Conservation (phyloP, 192 early-diverging fungal genomes). For the Entomortierella chlamydospora region DNA sequence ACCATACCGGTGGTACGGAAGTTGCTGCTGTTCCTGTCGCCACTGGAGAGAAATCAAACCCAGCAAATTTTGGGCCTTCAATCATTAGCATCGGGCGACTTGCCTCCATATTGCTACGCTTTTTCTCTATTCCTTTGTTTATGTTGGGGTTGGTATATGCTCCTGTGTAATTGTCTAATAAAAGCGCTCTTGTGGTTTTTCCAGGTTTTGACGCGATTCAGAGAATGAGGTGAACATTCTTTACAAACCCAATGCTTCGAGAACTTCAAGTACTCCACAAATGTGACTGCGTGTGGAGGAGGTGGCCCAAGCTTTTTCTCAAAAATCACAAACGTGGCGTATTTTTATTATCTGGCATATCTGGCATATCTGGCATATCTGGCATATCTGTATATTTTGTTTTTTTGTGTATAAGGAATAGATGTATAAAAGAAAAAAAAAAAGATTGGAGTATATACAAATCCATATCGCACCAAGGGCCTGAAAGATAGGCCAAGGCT, state of each 20-base stretch:
- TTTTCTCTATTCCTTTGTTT: neutral
- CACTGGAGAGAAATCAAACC: conserved; percentile 34
- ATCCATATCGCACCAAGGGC: neutral
- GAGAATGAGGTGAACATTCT: too few relatives aligned
- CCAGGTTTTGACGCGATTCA: too few relatives aligned
- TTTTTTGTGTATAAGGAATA: neutral
- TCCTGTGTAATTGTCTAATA: too few relatives aligned
- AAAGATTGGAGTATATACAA: neutral
- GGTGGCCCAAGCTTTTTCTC: too few relatives aligned
- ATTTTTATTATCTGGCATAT: neutral
- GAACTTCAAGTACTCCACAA: too few relatives aligned
- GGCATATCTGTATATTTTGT: too few relatives aligned
- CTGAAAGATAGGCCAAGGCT: too few relatives aligned
- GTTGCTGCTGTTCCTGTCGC: neutral
- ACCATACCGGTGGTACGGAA: neutral
- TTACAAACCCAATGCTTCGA: too few relatives aligned
- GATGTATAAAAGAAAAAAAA: neutral
- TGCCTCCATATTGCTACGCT: neutral
- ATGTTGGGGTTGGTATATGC: too few relatives aligned
- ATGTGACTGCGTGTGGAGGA: too few relatives aligned
- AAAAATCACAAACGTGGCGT: too few relatives aligned
- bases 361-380: neutral
- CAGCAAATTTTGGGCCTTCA: conserved; percentile 50
- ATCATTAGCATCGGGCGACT: conserved; percentile 32
- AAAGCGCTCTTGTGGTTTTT: too few relatives aligned